A percentile compares a stretch with the other conserved stretches of the same genome.
Conservation (phyloP, 176 grass and related monocot genomes). For the Typha latifolia region DNA sequence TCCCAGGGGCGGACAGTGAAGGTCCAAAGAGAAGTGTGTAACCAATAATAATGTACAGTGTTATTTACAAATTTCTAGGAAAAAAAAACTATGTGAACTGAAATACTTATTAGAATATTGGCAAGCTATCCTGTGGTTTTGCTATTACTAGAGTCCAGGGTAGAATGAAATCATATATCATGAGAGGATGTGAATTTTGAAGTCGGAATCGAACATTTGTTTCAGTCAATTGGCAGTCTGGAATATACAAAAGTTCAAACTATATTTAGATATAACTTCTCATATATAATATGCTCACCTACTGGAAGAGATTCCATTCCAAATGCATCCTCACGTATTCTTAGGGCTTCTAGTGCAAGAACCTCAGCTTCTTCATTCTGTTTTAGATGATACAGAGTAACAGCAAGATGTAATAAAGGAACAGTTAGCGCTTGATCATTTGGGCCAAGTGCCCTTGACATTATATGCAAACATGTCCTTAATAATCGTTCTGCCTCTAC, state of each 20-base stretch:
- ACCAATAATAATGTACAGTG: too few relatives aligned
- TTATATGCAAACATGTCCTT: conserved; percentile 33
- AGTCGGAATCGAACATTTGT: too few relatives aligned
- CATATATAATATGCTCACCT: conserved; percentile 22
- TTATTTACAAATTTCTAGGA: too few relatives aligned
- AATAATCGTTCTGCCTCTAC: conserved; percentile 31
- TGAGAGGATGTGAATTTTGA: too few relatives aligned
- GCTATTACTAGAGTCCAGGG: too few relatives aligned
- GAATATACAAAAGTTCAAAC: neutral
- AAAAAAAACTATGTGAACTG: too few relatives aligned
- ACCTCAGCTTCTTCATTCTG: conserved; percentile 32
- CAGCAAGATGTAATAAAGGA: conserved; percentile 39
- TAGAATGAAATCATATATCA: too few relatives aligned
- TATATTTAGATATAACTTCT: neutral
- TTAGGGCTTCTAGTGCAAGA: conserved; percentile 29
- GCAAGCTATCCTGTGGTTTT: too few relatives aligned
- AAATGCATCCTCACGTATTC: conserved; percentile 29
- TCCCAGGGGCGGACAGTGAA: too few relatives aligned
- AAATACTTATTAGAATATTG: too few relatives aligned
- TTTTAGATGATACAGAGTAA: conserved; percentile 29
- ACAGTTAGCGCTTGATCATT: conserved; percentile 23
- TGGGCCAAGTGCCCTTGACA: conserved; percentile 21
- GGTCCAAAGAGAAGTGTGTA: too few relatives aligned
- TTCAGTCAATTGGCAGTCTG: too few relatives aligned
- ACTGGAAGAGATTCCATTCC: conserved; percentile 29